Base-by-base conservation (phyloP, 1,139 yeast genomes). In the Candida sanyaensis region DNA sequence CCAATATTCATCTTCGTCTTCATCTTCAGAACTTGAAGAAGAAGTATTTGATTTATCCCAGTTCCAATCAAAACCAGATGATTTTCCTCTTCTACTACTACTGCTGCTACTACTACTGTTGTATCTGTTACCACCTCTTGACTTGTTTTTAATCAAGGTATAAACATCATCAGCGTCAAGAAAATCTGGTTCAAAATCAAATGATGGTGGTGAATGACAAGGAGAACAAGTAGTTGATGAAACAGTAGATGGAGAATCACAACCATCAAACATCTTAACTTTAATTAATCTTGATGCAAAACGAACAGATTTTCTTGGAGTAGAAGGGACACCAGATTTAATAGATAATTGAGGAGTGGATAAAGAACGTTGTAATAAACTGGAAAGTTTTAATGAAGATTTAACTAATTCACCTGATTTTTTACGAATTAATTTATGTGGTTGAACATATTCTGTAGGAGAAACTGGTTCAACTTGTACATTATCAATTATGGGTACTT, bases 261-360 rank as follows among this genome's bases (percentile, higher is more conserved):
- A 58, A 2, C 77, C 78, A 51, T 73, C 71, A 56, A 75, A 75
- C 65, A 65, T 66, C 55, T 71, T 72, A 53, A 74, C 63, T 44
- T 71, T 69, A 36, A 68, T 67, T 45, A 72, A 61, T 34, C 71
- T 55, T 27, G 68, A 54, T 4, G 77, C 77, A 60, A 72, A 72
- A 26, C 75, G 55, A 21, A 72, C 77, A 5, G 68, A 62, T 51
- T 72, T 72, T 32, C 57, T 41, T 24, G 53, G 54, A n/a, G 39
- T 31, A 6, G 38, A 27, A n/a, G 43, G 43, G 3, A 44, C 41
- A 5, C 46, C 37, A n/a, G 41, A 13, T 17, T 30, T 30, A 8
- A 58, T 48, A 5, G 58, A 51, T n/a, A 63, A 47, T 33, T 54
- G 61, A 6, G 73, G 60, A 4, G 72, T 58, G 9, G 73, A 66